Evolutionary conservation across 352 stramenopile species (phyloP).

Genomic region (Globisporangium spinosum): DNA sequence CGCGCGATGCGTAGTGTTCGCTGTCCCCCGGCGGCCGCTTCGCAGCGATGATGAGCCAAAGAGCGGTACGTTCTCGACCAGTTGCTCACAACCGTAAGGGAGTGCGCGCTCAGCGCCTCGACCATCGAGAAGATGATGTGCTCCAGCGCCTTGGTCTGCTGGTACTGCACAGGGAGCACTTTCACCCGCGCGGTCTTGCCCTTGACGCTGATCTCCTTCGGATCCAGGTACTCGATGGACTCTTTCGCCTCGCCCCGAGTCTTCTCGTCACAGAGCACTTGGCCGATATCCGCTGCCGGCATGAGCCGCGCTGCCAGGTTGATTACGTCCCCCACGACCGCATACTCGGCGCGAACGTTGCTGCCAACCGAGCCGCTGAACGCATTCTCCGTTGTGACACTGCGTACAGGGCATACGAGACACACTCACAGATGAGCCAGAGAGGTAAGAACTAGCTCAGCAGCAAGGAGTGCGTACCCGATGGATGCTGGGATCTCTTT

Average conservation of each 20-base stretch:
- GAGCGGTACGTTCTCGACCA: slow-evolving; percentile 45
- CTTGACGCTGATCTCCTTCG: slow-evolving; percentile 55
- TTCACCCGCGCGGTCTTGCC: slow-evolving; percentile 45
- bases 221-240: slow-evolving; percentile 45
- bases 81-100: slow-evolving; percentile 47
- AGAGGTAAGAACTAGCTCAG: not conserved
- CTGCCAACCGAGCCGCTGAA: slow-evolving; percentile 77
- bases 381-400: slow-evolving; percentile 66
- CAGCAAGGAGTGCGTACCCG: slow-evolving; percentile 30
- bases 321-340: slow-evolving; percentile 81
- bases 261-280: slow-evolving; percentile 75
- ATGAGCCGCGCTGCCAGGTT: slow-evolving; percentile 82
- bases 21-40: slow-evolving; percentile 4
- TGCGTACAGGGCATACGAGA: slow-evolving; percentile 16
- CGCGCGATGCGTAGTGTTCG: slow-evolving; percentile 27
- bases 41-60: slow-evolving; percentile 29
- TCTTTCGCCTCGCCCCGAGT: slow-evolving; percentile 58
- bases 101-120: slow-evolving; percentile 39
- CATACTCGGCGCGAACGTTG: slow-evolving; percentile 67
- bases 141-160: slow-evolving; percentile 37
- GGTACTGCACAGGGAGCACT: slow-evolving; percentile 44
- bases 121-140: slow-evolving; percentile 57
- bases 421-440: not conserved
- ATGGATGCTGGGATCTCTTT: slow-evolving; percentile 65
- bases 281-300: slow-evolving; percentile 44